These are phyloP conservation scores for Oehlia diaphana DNA, from an alignment of 192 early-diverging fungal genomes.

Conservation along the genomic window DNA sequence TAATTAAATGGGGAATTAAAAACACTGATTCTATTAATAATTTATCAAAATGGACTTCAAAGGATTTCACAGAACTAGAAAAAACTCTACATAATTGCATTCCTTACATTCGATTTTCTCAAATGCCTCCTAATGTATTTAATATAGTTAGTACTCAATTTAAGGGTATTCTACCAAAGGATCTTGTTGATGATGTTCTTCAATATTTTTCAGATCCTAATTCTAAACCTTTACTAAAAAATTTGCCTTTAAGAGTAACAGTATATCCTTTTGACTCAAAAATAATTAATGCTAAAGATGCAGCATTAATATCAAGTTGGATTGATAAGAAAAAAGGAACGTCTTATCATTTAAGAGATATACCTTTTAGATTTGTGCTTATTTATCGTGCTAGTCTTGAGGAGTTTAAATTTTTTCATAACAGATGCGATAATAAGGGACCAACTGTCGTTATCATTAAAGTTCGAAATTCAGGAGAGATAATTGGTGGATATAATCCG, in stretches of 20 bases:
- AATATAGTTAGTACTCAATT: neutral
- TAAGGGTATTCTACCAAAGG: neutral
- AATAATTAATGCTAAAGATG: slow-evolving; percentile 3
- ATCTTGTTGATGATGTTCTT: neutral
- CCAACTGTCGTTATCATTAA: neutral
- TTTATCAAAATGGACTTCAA: neutral
- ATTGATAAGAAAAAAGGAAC: neutral
- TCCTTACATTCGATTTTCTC: neutral
- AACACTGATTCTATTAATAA: neutral
- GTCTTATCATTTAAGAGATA: neutral
- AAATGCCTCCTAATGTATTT: neutral
- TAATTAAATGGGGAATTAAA: slow-evolving; percentile 17
- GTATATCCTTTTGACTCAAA: neutral
- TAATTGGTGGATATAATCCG: slow-evolving; percentile 6
- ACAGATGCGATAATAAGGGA: neutral
- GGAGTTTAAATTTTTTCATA: neutral
- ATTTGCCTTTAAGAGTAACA: neutral
- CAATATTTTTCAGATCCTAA: neutral
- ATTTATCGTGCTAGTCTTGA: neutral
- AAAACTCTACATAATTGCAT: neutral
- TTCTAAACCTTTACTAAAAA: neutral
- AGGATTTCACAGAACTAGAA: neutral
- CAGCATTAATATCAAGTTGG: slow-evolving; percentile 2
- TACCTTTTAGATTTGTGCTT: neutral
- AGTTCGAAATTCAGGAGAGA: neutral